These are phyloP conservation scores for Erigeron canadensis DNA, from an alignment of 129 eudicot species.

Conservation along the genomic window DNA sequence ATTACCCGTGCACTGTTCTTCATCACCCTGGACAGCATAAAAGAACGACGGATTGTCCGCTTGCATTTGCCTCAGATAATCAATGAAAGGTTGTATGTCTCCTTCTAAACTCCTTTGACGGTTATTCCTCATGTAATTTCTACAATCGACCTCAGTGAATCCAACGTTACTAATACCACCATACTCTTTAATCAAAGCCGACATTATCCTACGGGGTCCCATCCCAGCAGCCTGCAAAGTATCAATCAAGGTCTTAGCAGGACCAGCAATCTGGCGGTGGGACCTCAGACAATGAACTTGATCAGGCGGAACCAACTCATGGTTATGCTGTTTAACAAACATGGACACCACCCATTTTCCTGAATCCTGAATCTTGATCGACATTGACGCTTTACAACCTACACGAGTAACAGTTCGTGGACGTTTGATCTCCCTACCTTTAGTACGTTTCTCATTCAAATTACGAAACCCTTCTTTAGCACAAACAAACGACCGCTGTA, in stretches of 20 bases:
- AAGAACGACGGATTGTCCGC: slow-evolving; percentile 59
- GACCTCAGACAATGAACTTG: slow-evolving; percentile 60
- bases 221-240: slow-evolving; percentile 68
- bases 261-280: slow-evolving; percentile 60
- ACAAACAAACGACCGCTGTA: slow-evolving; percentile 59
- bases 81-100: slow-evolving; percentile 51
- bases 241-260: slow-evolving; percentile 59
- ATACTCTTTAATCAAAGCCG: slow-evolving; percentile 60
- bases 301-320: slow-evolving; percentile 56
- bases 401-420: slow-evolving; percentile 56
- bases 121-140: slow-evolving; percentile 62
- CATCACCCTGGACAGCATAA: slow-evolving; percentile 55
- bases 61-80: slow-evolving; percentile 58
- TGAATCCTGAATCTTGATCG: slow-evolving; percentile 52
- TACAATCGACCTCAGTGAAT: slow-evolving; percentile 60
- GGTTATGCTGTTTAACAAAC: slow-evolving; percentile 49
- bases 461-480: slow-evolving; percentile 61
- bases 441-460: slow-evolving; percentile 54
- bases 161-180: slow-evolving; percentile 65
- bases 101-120: slow-evolving; percentile 61
- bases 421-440: slow-evolving; percentile 57
- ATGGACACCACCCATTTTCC: slow-evolving; percentile 56
- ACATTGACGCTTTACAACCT: slow-evolving; percentile 58
- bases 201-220: slow-evolving; percentile 65
- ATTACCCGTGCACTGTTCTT: slow-evolving; percentile 45